A percentile compares a stretch with the other conserved stretches of the same genome.
phyloP scores from a whole-genome alignment of 768 basidiomycete species.

The Boletus tomentosulus region DNA sequence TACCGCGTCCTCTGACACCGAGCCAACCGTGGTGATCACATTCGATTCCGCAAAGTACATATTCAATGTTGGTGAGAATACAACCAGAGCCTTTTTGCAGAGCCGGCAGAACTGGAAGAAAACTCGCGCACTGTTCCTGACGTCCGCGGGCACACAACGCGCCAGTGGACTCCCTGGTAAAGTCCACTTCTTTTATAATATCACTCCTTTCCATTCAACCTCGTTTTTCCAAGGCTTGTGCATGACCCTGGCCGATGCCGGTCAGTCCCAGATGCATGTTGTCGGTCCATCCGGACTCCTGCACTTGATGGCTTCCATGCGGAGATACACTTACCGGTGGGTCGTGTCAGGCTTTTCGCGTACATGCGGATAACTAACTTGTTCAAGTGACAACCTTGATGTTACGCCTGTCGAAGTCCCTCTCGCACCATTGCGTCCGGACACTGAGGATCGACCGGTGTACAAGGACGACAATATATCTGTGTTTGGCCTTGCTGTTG shows the following conservation, averaged over 20 bases:
- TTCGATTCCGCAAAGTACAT: constrained; percentile 82
- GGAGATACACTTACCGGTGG: constrained; percentile 65
- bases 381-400: constrained; percentile 45
- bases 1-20: constrained; percentile 67
- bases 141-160: constrained; percentile 57
- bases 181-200: constrained; percentile 2
- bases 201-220: background rate
- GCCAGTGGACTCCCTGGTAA: constrained; percentile 72
- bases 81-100: constrained; percentile 70
- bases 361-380: background rate
- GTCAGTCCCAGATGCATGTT: constrained; percentile 52
- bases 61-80: constrained; percentile 85
- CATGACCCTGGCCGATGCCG: constrained; percentile 77
- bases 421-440: constrained; percentile 15
- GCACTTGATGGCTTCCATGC: constrained; percentile 68
- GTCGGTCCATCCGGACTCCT: constrained; percentile 71
- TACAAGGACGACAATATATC: constrained; percentile 62
- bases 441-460: constrained; percentile 37
- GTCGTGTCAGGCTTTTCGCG: background rate
- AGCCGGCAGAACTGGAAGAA: constrained; percentile 62
- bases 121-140: constrained; percentile 69
- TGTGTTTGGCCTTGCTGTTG: constrained; percentile 57
- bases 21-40: constrained; percentile 68
- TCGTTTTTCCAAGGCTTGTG: constrained; percentile 49
- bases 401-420: constrained; percentile 45